These are phyloP conservation scores for Leishmania turanica DNA, from an alignment of 208 protist species.

Conservation along the genomic window DNA sequence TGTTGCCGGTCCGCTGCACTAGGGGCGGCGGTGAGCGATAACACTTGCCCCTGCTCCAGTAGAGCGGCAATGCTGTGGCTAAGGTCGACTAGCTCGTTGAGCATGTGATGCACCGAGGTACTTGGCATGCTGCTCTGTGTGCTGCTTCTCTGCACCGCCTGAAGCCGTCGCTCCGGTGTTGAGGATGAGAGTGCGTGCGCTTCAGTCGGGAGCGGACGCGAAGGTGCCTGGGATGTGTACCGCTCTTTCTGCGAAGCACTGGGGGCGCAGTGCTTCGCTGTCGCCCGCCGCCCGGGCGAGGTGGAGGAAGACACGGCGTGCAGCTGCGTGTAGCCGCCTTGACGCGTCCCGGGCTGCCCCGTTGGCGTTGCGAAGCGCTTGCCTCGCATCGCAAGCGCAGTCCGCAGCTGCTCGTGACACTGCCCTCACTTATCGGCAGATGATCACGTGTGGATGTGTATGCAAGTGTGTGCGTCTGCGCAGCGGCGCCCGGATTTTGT, in stretches of 20 bases:
- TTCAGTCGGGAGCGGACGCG: background rate
- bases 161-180: conserved; percentile 14
- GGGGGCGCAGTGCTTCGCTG: background rate
- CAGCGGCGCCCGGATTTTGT: too few species aligned
- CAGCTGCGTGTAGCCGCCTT: conserved; percentile 13
- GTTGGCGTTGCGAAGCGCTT: conserved; percentile 34
- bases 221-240: background rate
- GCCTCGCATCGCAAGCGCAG: conserved; percentile 8
- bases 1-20: conserved; percentile 27
- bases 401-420: background rate
- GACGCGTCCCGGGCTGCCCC: conserved; percentile 8
- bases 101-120: conserved; percentile 52
- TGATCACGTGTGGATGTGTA: background rate
- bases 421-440: conserved; percentile 1
- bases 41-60: conserved; percentile 38
- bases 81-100: conserved; percentile 66
- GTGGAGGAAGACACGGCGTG: conserved; percentile 16
- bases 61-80: conserved; percentile 67
- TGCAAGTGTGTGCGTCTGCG: background rate
- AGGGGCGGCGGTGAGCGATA: background rate
- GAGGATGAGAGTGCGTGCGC: background rate
- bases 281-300: conserved; percentile 7
- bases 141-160: background rate
- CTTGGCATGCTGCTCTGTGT: conserved; percentile 8
- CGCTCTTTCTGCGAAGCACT: background rate